Base-by-base conservation (phyloP, 768 basidiomycete species). In the Basidioascus undulatus region DNA sequence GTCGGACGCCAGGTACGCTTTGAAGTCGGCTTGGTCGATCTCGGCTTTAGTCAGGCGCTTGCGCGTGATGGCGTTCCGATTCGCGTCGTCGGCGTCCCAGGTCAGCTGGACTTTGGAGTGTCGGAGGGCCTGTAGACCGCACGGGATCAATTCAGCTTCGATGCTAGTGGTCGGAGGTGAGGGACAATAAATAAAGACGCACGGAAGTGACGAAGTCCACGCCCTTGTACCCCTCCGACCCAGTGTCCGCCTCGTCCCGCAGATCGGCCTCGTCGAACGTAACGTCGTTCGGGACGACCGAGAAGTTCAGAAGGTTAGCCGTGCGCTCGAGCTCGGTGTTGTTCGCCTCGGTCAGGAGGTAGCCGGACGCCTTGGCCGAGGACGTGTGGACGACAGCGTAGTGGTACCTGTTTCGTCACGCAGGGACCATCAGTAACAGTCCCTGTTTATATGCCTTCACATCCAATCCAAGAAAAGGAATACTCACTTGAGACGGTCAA, bases 21-120 rank as follows among this genome's bases (percentile, higher is more conserved):
- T 71, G 64, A 89, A 94, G 52, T 96, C 86, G 41, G 71, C 71
- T 44, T 87, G 77, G 37, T 92, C 86, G 21, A 96, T 75, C 55
- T 94, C 83, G 53, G 83, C 74, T 40, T 69, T 67, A 0, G 79
- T 71, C 32, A 92, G 62, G 1, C 64, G 63, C 18, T 84, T 75
- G 35, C 84, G 72, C 1, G 86, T 82, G 37, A 86, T 51, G 42
- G 46, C 45, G 39, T 66, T 68, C 31, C 89, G 75, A 52, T 86
- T 78, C 0, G 80, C 75, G 49, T 96, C 87, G 57, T 96, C 92
- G 41, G 86, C 81, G 49, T 98, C 92, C 92, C 92, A 98, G 5
- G 87, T 92, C 25, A 96, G 68, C 53, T 82, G 92, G 44, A 96
- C 89, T 63, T 84, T 92, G 12, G 92, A 98, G 56, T 96, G 87